These are phyloP conservation scores for Botrytis squamosa DNA, from an alignment of 2,329 filamentous ascomycete genomes.

Conservation along the genomic window DNA sequence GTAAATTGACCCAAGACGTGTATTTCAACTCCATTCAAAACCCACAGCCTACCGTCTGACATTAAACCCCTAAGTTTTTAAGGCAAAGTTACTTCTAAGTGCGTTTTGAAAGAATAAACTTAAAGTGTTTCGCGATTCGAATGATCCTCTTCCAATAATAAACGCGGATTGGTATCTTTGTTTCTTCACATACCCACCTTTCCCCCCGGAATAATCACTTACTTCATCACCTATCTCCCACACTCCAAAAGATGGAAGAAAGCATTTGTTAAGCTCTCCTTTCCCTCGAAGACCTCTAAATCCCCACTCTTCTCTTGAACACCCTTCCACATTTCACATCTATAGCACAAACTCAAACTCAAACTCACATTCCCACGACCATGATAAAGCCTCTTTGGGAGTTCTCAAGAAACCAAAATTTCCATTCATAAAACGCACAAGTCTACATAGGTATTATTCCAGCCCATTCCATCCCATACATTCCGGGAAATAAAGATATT, in stretches of 20 bases:
- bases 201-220: neutral
- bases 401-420: neutral
- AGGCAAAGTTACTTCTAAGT: too few relatives aligned
- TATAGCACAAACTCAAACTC: neutral
- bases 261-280: fast-evolving
- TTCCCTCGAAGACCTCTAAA: neutral
- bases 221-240: neutral
- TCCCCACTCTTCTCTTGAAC: neutral
- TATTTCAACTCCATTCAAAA: too few relatives aligned
- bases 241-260: neutral
- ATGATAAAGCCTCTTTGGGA: neutral
- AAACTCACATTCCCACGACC: neutral
- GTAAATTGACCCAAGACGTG: too few relatives aligned
- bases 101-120: too few relatives aligned
- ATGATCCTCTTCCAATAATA: too few relatives aligned
- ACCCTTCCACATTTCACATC: too few relatives aligned
- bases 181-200: too few relatives aligned
- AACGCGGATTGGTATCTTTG: too few relatives aligned
- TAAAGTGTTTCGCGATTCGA: too few relatives aligned
- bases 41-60: too few relatives aligned
- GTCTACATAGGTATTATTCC: conserved; percentile 1
- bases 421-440: neutral
- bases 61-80: too few relatives aligned
- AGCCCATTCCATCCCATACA: neutral
- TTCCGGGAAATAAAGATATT: neutral